Evolutionary conservation across 176 grass and related monocot species (phyloP).

Genomic region (Stipa capillata): DNA sequence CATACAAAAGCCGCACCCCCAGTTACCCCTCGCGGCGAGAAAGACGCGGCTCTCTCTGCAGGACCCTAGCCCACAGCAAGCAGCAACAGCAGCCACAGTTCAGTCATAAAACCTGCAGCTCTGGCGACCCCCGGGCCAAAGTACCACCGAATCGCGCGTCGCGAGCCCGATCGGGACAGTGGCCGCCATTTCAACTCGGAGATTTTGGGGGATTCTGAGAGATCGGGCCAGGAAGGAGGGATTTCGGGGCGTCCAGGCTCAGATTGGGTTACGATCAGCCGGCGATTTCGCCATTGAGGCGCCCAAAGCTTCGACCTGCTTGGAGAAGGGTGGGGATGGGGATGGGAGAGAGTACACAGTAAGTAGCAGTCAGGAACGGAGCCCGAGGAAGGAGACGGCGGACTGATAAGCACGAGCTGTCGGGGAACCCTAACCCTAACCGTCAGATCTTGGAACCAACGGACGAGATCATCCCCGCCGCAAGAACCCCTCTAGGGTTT

Average conservation of each 20-base stretch:
- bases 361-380: constrained; percentile 35
- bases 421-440: neutral
- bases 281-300: constrained; percentile 60
- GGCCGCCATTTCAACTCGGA: constrained; percentile 19
- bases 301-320: constrained; percentile 21
- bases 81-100: neutral
- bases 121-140: constrained; percentile 15
- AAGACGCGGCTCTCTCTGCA: constrained; percentile 29
- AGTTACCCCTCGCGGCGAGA: constrained; percentile 10
- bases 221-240: constrained; percentile 41
- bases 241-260: neutral
- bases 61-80: neutral
- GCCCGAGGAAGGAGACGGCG: constrained; percentile 40
- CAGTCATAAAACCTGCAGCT: neutral
- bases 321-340: neutral
- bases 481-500: constrained; percentile 75
- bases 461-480: constrained; percentile 23
- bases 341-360: constrained; percentile 15
- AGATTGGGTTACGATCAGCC: constrained; percentile 41
- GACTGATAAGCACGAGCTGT: constrained; percentile 55
- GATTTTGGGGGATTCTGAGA: constrained; percentile 24
- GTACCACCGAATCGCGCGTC: constrained; percentile 5
- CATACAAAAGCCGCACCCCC: neutral
- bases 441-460: constrained; percentile 28
- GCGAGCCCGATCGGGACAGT: constrained; percentile 26